Base-by-base conservation (phyloP, 345 rosid species). In the Gossypium arboreum region DNA sequence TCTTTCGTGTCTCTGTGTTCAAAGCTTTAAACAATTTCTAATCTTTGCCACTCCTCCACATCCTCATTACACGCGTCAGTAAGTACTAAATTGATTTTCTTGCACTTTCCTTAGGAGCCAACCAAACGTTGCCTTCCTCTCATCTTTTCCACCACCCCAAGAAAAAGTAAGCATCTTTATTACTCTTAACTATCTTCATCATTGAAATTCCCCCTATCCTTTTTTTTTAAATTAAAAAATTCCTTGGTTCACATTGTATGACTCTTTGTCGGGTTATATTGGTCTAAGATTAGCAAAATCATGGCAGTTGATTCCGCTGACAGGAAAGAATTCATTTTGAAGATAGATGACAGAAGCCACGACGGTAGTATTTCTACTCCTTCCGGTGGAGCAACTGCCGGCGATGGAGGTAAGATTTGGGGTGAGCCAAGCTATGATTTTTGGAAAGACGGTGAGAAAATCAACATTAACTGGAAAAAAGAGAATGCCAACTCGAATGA, bases 391-490 rank as follows among this genome's bases (percentile, higher is more conserved):
- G 78, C 54, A n/a, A 55, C 79, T 34, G 66, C 84, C 7, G 24
- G 61, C 2, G 29, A 59, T 13, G 79, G 58, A 17, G 65, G 70
- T 48, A 84, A 76, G 75, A 81, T 90, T 68, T 84, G 88, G 95
- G 84, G 92, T 72, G 97, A 76, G 15, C 75, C 92, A 16, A 90
- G 92, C 76, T 84, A 84, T 76, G 90, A 78, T 65, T 88, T 89
- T 50, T 79, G 83, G 83, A 71, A 72, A 0, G 85, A 82, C 68
- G 75, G 69, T 2, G 76, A 44, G 3, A 73, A 77, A 10, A 68
- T 55, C 20, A 59, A 76, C 16, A 73, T 29, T 16, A 72, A 71
- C 20, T 73, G 80, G 44, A 81, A 25, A 48, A 78, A 63, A 9
- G 72, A 70, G 29, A 60, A 61, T 56, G 52, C 0, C 57, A 18